Evolutionary conservation across 768 basidiomycete species (phyloP).

Genomic region (Leccinum pellstonianum): DNA sequence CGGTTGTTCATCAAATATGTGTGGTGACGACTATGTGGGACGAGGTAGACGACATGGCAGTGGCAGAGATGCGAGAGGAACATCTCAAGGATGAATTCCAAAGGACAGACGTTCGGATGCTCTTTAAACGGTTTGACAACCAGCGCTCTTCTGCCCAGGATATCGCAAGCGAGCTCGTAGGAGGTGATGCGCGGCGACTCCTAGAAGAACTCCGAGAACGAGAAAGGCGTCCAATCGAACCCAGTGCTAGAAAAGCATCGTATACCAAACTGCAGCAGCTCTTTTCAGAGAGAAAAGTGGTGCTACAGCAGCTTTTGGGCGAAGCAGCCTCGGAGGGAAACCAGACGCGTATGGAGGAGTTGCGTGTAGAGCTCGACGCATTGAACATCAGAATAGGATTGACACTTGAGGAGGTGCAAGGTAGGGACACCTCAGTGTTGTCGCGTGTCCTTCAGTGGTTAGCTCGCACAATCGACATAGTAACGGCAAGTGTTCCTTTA

Average conservation of each 20-base stretch:
- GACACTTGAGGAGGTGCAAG: constrained; percentile 1
- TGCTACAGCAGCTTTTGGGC: too few relatives aligned
- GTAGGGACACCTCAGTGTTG: background rate
- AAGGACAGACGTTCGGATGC: background rate
- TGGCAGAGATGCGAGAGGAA: constrained; percentile 1
- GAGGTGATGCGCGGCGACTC: background rate
- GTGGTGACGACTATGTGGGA: constrained; percentile 16
- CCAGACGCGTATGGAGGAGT: background rate
- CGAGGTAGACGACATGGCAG: background rate
- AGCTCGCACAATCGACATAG: background rate
- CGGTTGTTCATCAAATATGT: too few relatives aligned
- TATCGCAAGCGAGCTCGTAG: background rate
- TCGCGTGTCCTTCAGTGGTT: constrained; percentile 5
- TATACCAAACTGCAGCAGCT: constrained; percentile 1
- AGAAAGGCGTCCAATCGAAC: background rate
- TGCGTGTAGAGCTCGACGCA: constrained; percentile 1
- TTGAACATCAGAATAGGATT: background rate
- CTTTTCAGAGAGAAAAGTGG: too few relatives aligned
- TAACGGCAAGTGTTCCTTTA: background rate
- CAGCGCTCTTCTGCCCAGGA: background rate
- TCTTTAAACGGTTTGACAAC: constrained; percentile 10
- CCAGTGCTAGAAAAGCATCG: background rate
- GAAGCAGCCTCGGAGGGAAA: background rate
- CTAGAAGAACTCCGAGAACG: constrained; percentile 4
- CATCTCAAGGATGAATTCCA: background rate